Conservation (phyloP, 164 flowering plant genomes). For the Annona cherimola region DNA sequence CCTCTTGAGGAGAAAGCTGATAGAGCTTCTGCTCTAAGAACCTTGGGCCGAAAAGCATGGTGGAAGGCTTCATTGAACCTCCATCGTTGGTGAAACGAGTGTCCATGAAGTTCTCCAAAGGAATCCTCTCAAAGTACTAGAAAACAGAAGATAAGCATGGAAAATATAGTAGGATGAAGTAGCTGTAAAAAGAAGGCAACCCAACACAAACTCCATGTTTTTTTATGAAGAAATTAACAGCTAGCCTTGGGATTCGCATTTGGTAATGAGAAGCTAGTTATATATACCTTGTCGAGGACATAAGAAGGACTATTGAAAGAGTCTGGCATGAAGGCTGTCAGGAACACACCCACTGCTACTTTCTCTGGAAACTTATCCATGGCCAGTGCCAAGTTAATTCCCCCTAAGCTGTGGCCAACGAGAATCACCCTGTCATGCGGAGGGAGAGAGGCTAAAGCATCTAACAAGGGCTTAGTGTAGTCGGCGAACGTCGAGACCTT, state of each 20-base stretch:
- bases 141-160: neutral
- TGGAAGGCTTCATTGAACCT: neutral
- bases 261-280: neutral
- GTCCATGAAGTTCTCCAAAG: conserved; percentile 33
- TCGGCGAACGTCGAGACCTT: conserved; percentile 14
- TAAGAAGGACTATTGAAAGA: conserved; percentile 16
- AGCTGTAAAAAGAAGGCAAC: too few relatives aligned
- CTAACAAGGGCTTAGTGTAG: conserved; percentile 33
- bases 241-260: too few relatives aligned
- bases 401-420: conserved; percentile 45
- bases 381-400: conserved; percentile 29
- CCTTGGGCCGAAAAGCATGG: conserved; percentile 26
- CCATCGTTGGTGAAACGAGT: conserved; percentile 22
- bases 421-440: conserved; percentile 29
- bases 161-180: neutral
- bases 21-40: conserved; percentile 23
- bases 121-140: conserved; percentile 13
- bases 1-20: conserved; percentile 35
- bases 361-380: conserved; percentile 38
- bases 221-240: too few relatives aligned
- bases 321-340: conserved; percentile 38
- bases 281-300: conserved; percentile 25
- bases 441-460: conserved; percentile 28
- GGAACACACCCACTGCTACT: conserved; percentile 30
- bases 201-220: too few relatives aligned